A percentile compares a stretch with the other conserved stretches of the same genome.
phyloP scores from a whole-genome alignment of 2,329 filamentous ascomycete genomes.

The Penicillium decumbens region DNA sequence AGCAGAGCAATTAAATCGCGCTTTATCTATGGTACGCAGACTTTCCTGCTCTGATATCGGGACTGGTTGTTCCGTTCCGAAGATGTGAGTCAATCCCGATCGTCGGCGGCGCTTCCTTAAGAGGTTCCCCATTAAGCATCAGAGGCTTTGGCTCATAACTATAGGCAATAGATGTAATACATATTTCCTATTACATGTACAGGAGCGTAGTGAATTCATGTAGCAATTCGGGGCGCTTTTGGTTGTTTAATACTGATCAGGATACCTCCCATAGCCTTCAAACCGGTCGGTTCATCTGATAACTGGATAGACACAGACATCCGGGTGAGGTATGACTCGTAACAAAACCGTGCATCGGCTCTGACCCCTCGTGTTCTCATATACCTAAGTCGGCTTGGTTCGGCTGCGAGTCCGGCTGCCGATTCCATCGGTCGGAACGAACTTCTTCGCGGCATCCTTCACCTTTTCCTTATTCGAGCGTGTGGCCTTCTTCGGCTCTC shows the following conservation, averaged over 20 bases:
- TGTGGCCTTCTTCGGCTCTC: conserved; percentile 28
- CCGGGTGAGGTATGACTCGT: neutral
- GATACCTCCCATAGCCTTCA: neutral
- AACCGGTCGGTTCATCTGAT: neutral
- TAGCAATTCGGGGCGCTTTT: neutral
- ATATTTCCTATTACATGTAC: neutral
- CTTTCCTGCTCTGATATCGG: conserved; percentile 29
- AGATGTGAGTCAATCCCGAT: conserved; percentile 23
- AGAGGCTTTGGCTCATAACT: neutral
- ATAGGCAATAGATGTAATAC: too few relatives aligned
- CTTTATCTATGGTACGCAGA: conserved; percentile 25
- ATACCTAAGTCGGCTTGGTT: conserved; percentile 26
- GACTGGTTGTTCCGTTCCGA: conserved; percentile 33
- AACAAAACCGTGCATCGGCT: neutral
- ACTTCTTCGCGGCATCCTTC: conserved; percentile 26
- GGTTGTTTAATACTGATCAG: neutral
- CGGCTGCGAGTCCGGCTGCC: conserved; percentile 40
- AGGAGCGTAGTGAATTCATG: neutral
- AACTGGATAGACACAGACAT: neutral
- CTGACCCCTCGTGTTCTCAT: neutral
- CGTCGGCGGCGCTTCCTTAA: conserved; percentile 10
- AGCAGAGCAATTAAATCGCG: conserved; percentile 8
- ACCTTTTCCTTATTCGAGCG: conserved; percentile 32
- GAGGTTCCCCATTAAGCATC: neutral
- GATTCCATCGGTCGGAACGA: conserved; percentile 30